Evolutionary conservation across 805 yeast species (phyloP).

Genomic region (Saccharomyces jurei): DNA sequence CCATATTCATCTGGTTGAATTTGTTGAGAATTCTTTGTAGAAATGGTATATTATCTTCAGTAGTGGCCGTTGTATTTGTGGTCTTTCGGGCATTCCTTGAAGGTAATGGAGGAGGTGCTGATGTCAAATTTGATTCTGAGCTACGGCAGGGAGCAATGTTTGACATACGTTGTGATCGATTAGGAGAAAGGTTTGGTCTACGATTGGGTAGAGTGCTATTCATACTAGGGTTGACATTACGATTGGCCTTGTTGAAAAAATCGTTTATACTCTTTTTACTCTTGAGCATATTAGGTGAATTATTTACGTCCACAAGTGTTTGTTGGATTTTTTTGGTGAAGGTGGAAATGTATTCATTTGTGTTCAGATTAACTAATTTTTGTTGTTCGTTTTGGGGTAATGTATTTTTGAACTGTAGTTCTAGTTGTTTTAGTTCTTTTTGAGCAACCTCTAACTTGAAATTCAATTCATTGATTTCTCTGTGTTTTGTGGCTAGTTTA

Average conservation of each 20-base stretch:
- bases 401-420: slow-evolving; percentile 24
- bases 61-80: not conserved
- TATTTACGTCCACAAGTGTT: slow-evolving; percentile 15
- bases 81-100: not conserved
- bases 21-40: slow-evolving; percentile 18
- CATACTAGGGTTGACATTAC: not conserved
- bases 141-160: not conserved
- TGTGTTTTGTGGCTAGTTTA: slow-evolving; percentile 44
- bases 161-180: not conserved
- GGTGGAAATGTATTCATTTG: slow-evolving; percentile 1
- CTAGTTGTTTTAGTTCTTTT: slow-evolving; percentile 32
- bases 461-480: slow-evolving; percentile 43
- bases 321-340: slow-evolving; percentile 13
- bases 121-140: not conserved
- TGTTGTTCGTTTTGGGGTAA: not conserved
- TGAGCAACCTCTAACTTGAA: slow-evolving; percentile 33
- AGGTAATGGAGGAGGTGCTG: slow-evolving; percentile 1
- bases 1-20: slow-evolving; percentile 28
- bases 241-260: slow-evolving; percentile 12
- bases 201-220: not conserved
- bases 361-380: not conserved
- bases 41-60: slow-evolving; percentile 3
- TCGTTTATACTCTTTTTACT: slow-evolving; percentile 19
- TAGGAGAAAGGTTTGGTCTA: not conserved
- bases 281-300: slow-evolving; percentile 14